A percentile compares a stretch with the other conserved stretches of the same genome.
These are phyloP conservation scores for Syzygium syzygioides DNA, from an alignment of 441 rosid species.

Conservation along the genomic window DNA sequence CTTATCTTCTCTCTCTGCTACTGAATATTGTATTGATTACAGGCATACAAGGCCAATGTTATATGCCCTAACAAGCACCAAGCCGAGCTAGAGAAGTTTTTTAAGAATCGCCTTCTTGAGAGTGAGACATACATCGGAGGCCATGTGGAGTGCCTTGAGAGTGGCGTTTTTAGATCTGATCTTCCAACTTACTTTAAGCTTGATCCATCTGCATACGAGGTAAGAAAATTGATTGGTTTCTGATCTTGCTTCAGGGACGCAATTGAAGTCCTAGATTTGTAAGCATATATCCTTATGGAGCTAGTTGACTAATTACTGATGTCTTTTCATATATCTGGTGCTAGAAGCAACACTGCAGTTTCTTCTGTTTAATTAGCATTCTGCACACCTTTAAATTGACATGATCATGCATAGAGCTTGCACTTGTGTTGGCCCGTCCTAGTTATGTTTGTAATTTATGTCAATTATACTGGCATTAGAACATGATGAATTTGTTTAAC, in stretches of 20 bases:
- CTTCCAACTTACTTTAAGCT: conserved; percentile 93
- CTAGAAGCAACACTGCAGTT: not conserved
- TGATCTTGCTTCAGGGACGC: not conserved
- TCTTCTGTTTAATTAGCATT: not conserved
- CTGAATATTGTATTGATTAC: conserved; percentile 22
- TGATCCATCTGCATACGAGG: conserved; percentile 76
- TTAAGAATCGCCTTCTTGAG: conserved; percentile 81
- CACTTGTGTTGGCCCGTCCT: not conserved
- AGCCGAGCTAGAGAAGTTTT: conserved; percentile 85
- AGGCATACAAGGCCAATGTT: conserved; percentile 96
- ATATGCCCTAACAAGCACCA: conserved; percentile 98
- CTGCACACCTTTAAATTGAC: not conserved
- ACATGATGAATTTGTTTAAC: not conserved
- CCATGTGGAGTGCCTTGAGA: conserved; percentile 98
- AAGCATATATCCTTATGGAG: not conserved
- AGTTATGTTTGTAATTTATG: not conserved
- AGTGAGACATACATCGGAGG: conserved; percentile 99
- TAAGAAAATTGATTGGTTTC: conserved; percentile 15
- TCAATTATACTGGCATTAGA: not conserved
- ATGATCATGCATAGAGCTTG: not conserved
- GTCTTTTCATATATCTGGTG: not conserved
- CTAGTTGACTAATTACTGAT: not conserved
- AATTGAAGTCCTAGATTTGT: not conserved
- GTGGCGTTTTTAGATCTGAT: conserved; percentile 99
- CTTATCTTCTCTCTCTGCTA: not conserved